Percentiles rank a stretch among this genome's conserved stretches.
Conservation (phyloP, 768 basidiomycete species). For the Lactarius trivialis region DNA sequence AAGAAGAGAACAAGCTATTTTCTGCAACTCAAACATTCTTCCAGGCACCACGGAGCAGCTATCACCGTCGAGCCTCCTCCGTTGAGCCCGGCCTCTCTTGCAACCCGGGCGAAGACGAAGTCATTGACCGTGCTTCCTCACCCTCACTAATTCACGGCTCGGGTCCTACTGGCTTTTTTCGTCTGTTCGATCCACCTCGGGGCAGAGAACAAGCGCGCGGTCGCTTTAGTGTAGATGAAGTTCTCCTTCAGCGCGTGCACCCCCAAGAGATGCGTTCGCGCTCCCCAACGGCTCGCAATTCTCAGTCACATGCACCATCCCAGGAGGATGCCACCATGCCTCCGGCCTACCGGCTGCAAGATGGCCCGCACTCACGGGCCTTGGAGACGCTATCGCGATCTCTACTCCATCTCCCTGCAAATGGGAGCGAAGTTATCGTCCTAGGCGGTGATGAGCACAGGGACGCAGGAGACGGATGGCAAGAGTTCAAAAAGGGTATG, state of each 20-base stretch:
- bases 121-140: slow-evolving; percentile 29
- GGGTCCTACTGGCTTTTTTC: neutral
- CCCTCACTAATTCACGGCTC: neutral
- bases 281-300: slow-evolving; percentile 29
- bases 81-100: slow-evolving; percentile 47
- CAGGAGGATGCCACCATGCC: neutral
- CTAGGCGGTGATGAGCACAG: slow-evolving; percentile 36
- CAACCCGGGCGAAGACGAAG: slow-evolving; percentile 34
- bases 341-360: neutral
- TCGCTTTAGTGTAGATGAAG: slow-evolving; percentile 28
- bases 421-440: slow-evolving; percentile 35
- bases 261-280: slow-evolving; percentile 23
- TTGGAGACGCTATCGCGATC: neutral
- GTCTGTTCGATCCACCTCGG: neutral
- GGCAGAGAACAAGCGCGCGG: slow-evolving; percentile 23
- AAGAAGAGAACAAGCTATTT: slow-evolving; percentile 74
- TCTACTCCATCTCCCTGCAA: slow-evolving; percentile 27
- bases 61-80: slow-evolving; percentile 42
- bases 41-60: slow-evolving; percentile 41
- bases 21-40: slow-evolving; percentile 70
- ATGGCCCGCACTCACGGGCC: neutral
- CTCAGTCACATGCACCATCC: slow-evolving; percentile 10
- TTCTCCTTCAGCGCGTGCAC: slow-evolving; percentile 25
- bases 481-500: slow-evolving; percentile 81
- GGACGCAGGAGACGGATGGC: slow-evolving; percentile 55